Conservation (phyloP, 768 basidiomycete species). For the Mycena alexandri region DNA sequence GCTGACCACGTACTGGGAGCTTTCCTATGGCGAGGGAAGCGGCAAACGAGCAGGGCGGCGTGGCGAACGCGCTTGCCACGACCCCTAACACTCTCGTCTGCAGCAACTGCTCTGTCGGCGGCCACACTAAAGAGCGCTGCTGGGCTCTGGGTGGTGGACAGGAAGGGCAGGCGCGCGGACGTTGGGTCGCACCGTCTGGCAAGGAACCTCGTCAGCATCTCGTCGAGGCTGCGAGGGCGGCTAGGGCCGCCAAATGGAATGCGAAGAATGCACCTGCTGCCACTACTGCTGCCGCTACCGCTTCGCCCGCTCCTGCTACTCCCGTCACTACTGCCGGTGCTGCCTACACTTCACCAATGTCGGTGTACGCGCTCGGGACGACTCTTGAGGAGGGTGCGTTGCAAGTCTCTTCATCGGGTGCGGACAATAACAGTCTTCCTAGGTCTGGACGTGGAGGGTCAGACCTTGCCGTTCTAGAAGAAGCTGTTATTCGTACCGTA, state of each 20-base stretch:
- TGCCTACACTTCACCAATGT: no score
- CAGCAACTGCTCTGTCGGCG: neutral
- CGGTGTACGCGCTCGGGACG: no score
- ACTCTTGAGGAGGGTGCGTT: conserved; percentile 10
- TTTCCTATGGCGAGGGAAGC: neutral
- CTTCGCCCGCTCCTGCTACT: neutral
- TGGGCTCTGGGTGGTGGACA: conserved; percentile 10
- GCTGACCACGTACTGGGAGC: neutral
- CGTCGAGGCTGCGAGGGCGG: conserved; percentile 10
- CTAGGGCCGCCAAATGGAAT: conserved; percentile 4
- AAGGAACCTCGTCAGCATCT: conserved; percentile 9
- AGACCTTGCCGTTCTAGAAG: conserved; percentile 9
- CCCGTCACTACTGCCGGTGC: neutral
- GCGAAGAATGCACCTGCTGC: conserved; percentile 4
- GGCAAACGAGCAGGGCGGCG: neutral
- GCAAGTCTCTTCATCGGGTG: neutral
- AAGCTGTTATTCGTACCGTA: conserved; percentile 9
- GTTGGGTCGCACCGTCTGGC: neutral
- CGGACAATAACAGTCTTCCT: conserved; percentile 4
- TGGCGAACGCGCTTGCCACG: neutral
- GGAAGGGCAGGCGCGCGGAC: neutral
- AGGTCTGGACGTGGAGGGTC: conserved; percentile 14
- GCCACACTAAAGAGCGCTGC: conserved; percentile 11
- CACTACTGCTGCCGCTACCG: neutral
- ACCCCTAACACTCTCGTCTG: neutral